phyloP scores from a whole-genome alignment of 495 filamentous ascomycete species.

The Thermochaetoides thermophila region DNA sequence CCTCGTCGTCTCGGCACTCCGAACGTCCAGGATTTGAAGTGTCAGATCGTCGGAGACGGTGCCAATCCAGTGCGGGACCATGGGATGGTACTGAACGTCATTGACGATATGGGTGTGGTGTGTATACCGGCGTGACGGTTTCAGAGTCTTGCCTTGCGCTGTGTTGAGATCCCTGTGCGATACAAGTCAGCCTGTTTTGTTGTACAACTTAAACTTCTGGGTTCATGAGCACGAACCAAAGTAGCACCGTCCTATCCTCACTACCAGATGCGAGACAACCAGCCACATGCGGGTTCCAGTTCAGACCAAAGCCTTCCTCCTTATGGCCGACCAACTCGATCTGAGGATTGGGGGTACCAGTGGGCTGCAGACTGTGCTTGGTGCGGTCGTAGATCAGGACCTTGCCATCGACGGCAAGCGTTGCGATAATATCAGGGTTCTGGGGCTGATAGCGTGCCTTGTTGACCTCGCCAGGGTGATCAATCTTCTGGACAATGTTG shows the following conservation, averaged over 20 bases:
- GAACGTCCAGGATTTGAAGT: slow-evolving; percentile 78
- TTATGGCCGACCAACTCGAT: slow-evolving; percentile 77
- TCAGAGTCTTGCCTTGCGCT: slow-evolving; percentile 52
- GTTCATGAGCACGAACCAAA: slow-evolving; percentile 54
- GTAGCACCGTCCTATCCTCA: slow-evolving; percentile 75
- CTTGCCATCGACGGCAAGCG: slow-evolving; percentile 73
- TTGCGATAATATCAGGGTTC: slow-evolving; percentile 94
- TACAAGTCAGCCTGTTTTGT: not conserved
- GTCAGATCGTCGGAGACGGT: slow-evolving; percentile 92
- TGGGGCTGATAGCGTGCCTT: slow-evolving; percentile 96
- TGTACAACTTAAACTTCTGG: too few relatives aligned
- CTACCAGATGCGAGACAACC: slow-evolving; percentile 80
- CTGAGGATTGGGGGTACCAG: slow-evolving; percentile 58
- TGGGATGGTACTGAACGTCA: slow-evolving; percentile 86
- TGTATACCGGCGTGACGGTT: slow-evolving; percentile 58
- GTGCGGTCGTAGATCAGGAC: slow-evolving; percentile 91
- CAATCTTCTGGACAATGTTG: slow-evolving; percentile 85
- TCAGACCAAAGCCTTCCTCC: slow-evolving; percentile 84
- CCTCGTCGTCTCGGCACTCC: slow-evolving; percentile 43
- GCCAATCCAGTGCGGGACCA: slow-evolving; percentile 67
- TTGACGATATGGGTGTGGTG: slow-evolving; percentile 88
- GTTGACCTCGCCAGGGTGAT: slow-evolving; percentile 94
- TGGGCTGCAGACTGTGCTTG: slow-evolving; percentile 67
- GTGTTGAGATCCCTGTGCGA: slow-evolving; percentile 59
- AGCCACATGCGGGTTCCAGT: slow-evolving; percentile 74